Evolutionary conservation across 1,284 basidiomycete species (phyloP).

Genomic region (Polyporus tsugae): DNA sequence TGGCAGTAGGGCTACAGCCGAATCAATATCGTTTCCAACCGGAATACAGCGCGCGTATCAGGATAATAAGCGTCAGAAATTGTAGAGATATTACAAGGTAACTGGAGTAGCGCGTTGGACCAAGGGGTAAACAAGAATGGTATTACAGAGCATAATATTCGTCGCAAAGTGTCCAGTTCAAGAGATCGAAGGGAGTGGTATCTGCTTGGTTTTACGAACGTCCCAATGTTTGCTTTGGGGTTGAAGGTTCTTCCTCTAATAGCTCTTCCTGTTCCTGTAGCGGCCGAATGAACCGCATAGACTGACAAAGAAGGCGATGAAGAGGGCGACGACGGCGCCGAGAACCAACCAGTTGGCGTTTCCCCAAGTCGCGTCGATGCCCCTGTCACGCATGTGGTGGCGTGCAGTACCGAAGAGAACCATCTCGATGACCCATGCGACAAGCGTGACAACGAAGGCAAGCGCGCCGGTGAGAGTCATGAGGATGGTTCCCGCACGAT

Average conservation of each 20-base stretch:
- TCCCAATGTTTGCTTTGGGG: neutral
- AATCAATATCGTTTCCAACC: neutral
- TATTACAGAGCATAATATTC: neutral
- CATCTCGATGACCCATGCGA: constrained; percentile 82
- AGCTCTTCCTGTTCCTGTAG: constrained; percentile 57
- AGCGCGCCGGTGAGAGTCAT: constrained; percentile 76
- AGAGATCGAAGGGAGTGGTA: neutral
- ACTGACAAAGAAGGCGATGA: constrained; percentile 71
- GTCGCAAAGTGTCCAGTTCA: neutral
- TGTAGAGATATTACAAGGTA: neutral
- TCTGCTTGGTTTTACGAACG: neutral
- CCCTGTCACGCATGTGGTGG: constrained; percentile 61
- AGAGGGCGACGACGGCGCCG: constrained; percentile 71
- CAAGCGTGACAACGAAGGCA: constrained; percentile 68
- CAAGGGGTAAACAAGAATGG: neutral
- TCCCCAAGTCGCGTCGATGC: constrained; percentile 65
- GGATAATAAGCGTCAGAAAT: neutral
- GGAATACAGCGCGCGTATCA: neutral
- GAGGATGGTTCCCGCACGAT: constrained; percentile 75
- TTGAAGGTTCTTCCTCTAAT: neutral
- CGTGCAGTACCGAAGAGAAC: constrained; percentile 79
- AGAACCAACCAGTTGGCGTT: constrained; percentile 84
- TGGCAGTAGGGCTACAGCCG: neutral
- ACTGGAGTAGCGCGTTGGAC: neutral
- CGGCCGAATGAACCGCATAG: constrained; percentile 74